Base-by-base conservation (phyloP, 1,284 basidiomycete genomes). In the Leucoagaricus sp. region DNA sequence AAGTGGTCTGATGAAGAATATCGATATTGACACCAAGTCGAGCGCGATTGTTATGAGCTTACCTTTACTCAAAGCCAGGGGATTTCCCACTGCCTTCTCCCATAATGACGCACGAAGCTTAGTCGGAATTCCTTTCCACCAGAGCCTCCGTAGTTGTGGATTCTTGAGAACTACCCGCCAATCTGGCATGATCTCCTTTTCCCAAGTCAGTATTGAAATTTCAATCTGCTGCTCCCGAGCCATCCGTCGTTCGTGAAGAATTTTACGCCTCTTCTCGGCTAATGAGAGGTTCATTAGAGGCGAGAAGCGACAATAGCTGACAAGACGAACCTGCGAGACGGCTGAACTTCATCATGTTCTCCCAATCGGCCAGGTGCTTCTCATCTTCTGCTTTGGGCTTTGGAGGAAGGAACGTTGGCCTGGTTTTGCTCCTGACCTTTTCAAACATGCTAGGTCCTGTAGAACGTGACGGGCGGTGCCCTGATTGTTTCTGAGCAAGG, bases 91-190 rank as follows among this genome's bases (percentile, higher is more conserved):
- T 4, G 91, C 93, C 56, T 84, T 78, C 64, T 89, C 85, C 96
- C 96, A 99, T 71, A 98, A 85, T 4, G 82, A 75, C 0, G 93
- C 91, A 41, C 96, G 82, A 53, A 96, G 75, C 68, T 92, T 91
- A 0, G 88, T 85, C 0, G 96, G 96, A 52, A 96, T 89, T 6
- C 96, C 96, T 45, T 84, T 82, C 88, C 95, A 96, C 96, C 96
- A 99, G 15, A 98, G 66, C 64, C 80, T 83, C 41, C 91, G 81
- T 51, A 96, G 73, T 1, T 71, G 71, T 0, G 82, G 77, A 61
- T 87, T 85, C 63, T 81, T 85, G 64, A 85, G 69, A 2, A 93
- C 91, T 26, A 83, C 80, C 45, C 81, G 85, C 92, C 93, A 96
- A 67, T 94, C 89, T 0, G 93, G 91, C 26, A 92, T 66, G 60